These are phyloP conservation scores for Septoria petroselini DNA, from an alignment of 2,329 filamentous ascomycete genomes.

Conservation along the genomic window DNA sequence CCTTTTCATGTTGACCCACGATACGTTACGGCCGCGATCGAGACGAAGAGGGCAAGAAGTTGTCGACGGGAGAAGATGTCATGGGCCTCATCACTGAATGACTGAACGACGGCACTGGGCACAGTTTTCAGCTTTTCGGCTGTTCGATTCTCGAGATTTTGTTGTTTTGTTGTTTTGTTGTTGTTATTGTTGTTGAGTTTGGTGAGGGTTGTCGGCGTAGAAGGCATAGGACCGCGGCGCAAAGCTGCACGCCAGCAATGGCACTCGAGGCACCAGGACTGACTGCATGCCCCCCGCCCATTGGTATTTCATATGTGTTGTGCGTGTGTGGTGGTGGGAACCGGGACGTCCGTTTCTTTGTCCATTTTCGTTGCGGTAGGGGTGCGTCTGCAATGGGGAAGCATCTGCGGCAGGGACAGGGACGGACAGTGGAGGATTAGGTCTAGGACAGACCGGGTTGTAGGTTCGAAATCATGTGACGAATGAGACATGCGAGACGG, in stretches of 20 bases:
- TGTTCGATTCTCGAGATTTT: conserved; percentile 3
- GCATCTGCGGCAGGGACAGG: no score
- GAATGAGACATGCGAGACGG: conserved; percentile 17
- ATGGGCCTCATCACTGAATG: conserved; percentile 20
- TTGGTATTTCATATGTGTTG: conserved; percentile 15
- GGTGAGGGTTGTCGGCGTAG: conserved; percentile 21
- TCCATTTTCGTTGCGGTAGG: conserved; percentile 1
- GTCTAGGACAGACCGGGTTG: not conserved
- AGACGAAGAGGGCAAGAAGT: conserved; percentile 22
- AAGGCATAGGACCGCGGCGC: conserved; percentile 26
- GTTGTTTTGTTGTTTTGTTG: not conserved
- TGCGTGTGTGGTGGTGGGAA: conserved; percentile 2
- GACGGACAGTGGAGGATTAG: conserved; percentile 8
- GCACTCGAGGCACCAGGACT: conserved; percentile 23
- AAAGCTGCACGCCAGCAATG: conserved; percentile 40
- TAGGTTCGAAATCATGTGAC: conserved; percentile 17
- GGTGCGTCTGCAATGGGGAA: no score
- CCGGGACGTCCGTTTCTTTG: conserved; percentile 2
- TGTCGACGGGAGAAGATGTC: conserved; percentile 17
- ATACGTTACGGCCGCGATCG: conserved; percentile 24
- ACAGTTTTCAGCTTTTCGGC: conserved; percentile 4
- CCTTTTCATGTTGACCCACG: conserved; percentile 10
- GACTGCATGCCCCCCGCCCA: conserved; percentile 7
- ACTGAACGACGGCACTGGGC: conserved; percentile 12
- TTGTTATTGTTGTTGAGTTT: no score